These are phyloP conservation scores for Phytophthora syringae DNA, from an alignment of 352 stramenopile genomes.

Conservation along the genomic window DNA sequence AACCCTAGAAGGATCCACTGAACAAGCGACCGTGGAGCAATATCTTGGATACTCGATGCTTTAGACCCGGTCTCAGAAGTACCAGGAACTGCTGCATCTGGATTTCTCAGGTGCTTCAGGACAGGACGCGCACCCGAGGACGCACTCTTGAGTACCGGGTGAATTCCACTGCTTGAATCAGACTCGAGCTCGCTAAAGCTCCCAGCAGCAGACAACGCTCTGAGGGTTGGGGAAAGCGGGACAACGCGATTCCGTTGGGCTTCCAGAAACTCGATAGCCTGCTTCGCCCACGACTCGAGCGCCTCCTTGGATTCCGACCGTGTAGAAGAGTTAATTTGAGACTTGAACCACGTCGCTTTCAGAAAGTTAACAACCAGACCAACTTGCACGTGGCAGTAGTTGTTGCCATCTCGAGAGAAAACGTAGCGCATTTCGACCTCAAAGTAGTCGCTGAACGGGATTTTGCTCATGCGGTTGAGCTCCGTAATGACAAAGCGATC, in stretches of 20 bases:
- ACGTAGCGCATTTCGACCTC: slow-evolving; percentile 85
- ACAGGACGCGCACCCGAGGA: slow-evolving; percentile 2
- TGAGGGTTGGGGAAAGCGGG: slow-evolving; percentile 24
- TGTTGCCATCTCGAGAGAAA: slow-evolving; percentile 73
- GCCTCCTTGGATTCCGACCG: slow-evolving; percentile 76
- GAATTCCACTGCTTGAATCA: slow-evolving; percentile 10
- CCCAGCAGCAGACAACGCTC: slow-evolving; percentile 15
- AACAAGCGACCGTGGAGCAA: slow-evolving; percentile 17
- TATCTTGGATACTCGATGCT: not conserved
- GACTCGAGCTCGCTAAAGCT: slow-evolving; percentile 36
- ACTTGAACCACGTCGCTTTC: slow-evolving; percentile 88
- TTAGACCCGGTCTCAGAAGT: not conserved
- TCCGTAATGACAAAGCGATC: slow-evolving; percentile 73
- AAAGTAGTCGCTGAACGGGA: slow-evolving; percentile 86
- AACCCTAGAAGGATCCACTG: slow-evolving; percentile 44
- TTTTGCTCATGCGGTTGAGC: slow-evolving; percentile 70
- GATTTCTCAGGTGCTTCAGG: slow-evolving; percentile 13
- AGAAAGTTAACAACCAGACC: slow-evolving; percentile 79
- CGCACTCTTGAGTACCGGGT: slow-evolving; percentile 24
- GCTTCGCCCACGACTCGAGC: slow-evolving; percentile 62
- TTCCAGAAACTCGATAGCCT: slow-evolving; percentile 56
- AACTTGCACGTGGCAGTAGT: slow-evolving; percentile 78
- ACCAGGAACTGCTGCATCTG: not conserved
- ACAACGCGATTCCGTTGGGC: slow-evolving; percentile 36
- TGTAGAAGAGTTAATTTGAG: slow-evolving; percentile 82